Base-by-base conservation (phyloP, 2,329 filamentous ascomycete genomes). In the Penicillium brasilianum region DNA sequence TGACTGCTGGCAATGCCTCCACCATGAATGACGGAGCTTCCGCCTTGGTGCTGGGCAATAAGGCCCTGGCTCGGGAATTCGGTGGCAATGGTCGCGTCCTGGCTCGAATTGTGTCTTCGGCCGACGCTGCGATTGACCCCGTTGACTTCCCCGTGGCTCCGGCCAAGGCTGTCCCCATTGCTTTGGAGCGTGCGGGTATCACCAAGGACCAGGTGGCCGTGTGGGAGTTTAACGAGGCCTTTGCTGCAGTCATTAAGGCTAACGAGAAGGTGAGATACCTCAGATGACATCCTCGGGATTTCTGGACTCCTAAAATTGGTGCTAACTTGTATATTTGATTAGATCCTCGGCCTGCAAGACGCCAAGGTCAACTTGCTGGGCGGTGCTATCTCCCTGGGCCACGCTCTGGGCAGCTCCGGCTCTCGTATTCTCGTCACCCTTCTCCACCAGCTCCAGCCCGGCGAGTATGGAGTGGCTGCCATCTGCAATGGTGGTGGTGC, bases 201-300 rank as follows among this genome's bases (percentile, higher is more conserved):
- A 92, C 87, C 66, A 92, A 93, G 79, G 90, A 96, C 50, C 91
- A 98, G 77, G 92, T 99, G 49, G 89, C 94, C 5, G 82, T 97
- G 22, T 98, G 95, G 94, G 95, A 98, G 77, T 97, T 99, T 79
- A 99, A 99, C 77, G 95, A 99, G 81, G 95, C 95, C 0, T 99
- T 99, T 75, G 94, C 95, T 30, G 92, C 91, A 4, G 93, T 97
- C 32, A 95, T 97, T 77, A 93, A 95, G 75, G 93, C 94, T 44
- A 97, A 98, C 74, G 90, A 92, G 72, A 93, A 96, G 86, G 89
- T 89, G 72, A 71, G 77, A 51, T 41, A 10, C 13, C 52, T 59
- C 52, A 10, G 36, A 54, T n/a, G 25, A 37, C n/a, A 51, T 56
- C 43, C 55, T 11, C 10, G 11, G 6, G 6, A 28, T 43, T 58